Base-by-base conservation (phyloP, 2,329 filamentous ascomycete genomes). In the Colletotrichum truncatum region DNA sequence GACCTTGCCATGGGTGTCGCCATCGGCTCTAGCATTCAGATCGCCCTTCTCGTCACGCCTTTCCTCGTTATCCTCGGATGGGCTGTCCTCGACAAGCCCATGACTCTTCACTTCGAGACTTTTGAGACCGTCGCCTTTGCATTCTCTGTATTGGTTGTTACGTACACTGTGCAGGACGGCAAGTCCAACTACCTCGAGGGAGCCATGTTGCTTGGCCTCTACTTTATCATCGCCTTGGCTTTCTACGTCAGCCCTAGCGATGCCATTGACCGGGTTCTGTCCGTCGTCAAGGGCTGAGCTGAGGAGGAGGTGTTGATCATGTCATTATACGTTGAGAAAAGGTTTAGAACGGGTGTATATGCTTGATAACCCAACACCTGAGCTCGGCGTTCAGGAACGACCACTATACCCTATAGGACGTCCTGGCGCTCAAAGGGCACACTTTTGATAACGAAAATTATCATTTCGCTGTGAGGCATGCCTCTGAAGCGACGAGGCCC, bases 181-280 rank as follows among this genome's bases (percentile, higher is more conserved):
- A 93, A 92, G 77, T 93, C 89, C 12, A 96, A 95, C 77, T 95
- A 95, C 71, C 86, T 95, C 21, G 92, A 95, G 76, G 92, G 92
- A 45, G 91, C 91, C 49, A 91, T 95, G 87, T 74, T 84, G 53
- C 76, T 84, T 62, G 81, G 80, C 21, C 78, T 89, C 14, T 89
- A 89, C 72, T 71, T 84, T 49, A 89, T 89, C 70, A 89, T 89
- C 66, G 87, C 87, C 4, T 76, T 89, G 32, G 86, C 87, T 14
- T 89, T 89, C 72, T 89, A 84, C 71, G 85, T 84, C 61, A 86
- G 82, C 12, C 86, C 86, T 1, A 78, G 75, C 66, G 80, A 80
- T 55, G 82, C 82, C 16, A 76, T 87, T 34, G 81, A 84, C 69
- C 77, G 76, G 58, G 73, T 65, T 21, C 25, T 71, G 38, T 43